Base-by-base conservation (phyloP, 2,329 filamentous ascomycete species). In the Colletotrichum sp. region DNA sequence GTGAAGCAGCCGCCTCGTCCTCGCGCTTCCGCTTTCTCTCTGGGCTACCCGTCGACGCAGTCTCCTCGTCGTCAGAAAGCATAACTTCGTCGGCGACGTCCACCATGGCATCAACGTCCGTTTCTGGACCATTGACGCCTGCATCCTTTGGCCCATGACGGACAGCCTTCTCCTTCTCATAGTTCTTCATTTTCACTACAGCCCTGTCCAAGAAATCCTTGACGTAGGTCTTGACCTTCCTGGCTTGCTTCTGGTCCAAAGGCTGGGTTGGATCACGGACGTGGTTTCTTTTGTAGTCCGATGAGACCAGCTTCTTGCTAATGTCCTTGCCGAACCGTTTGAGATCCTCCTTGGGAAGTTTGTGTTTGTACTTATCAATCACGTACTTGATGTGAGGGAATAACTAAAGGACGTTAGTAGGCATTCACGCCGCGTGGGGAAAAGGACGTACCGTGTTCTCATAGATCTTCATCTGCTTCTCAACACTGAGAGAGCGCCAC, bases 391-490 rank as follows among this genome's bases (percentile, higher is more conserved):
- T 93, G 72, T 95, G 93, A 8, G 95, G 95, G 82, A 94, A 95
- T 8, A 98, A 89, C 95, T 97, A 79, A 8, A 11, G 12, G 27
- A 22, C 19, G 12, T 76, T 55, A 71, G 75, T 27, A 30, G 6
- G 12, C n/a, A 16, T 13, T 16, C 29, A 64, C 44, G 13, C 15
- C 9, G 8, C 12, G 15, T 36, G 25, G 32, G 6, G 8, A 30
- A 19, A 13, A 49, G 8, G 32, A 88, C 95, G 84, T 89, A 98
- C 95, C 68, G 96, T 98, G 82, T 96, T 96, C 84, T 98, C 96
- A 81, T 98, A 99, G 4, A 98, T 89, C 87, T 95, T 98, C 91
- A 96, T 98, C 85, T 97, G 95, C 86, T 98, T 98, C 79, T 98
- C 96, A 79, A 92, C 83, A 2, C 93, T 88, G 36, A 93, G 83